phyloP scores from a whole-genome alignment of 1,284 basidiomycete species.

The Ganoderma boninense region DNA sequence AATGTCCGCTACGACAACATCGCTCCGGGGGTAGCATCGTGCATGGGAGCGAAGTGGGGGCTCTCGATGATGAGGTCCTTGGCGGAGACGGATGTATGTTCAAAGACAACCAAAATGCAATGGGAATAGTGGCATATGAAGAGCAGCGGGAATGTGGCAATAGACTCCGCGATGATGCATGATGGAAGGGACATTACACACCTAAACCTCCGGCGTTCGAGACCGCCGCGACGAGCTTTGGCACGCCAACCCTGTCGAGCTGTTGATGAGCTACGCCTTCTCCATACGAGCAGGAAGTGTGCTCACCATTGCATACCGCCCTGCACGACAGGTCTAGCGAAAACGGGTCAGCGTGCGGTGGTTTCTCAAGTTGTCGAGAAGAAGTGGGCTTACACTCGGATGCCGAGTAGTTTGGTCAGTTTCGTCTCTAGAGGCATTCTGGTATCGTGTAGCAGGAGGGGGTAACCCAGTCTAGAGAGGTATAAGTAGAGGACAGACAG shows the following conservation, averaged over 20 bases:
- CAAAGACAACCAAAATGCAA: no score
- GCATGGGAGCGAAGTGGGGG: not conserved
- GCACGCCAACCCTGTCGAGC: slow-evolving; percentile 74
- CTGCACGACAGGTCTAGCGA: slow-evolving; percentile 73
- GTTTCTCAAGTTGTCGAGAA: not conserved
- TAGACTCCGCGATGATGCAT: not conserved
- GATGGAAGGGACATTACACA: slow-evolving; percentile 22
- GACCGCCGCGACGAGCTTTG: slow-evolving; percentile 80
- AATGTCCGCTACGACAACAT: not conserved
- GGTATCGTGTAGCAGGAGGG: not conserved
- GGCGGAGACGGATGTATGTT: not conserved
- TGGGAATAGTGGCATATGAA: not conserved
- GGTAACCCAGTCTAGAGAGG: not conserved
- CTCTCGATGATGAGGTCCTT: not conserved
- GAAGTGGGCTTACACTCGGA: slow-evolving; percentile 56
- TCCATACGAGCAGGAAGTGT: slow-evolving; percentile 11
- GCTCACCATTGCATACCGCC: slow-evolving; percentile 89
- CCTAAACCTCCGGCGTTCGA: slow-evolving; percentile 90
- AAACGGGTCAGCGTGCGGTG: not conserved
- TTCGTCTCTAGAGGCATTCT: slow-evolving; percentile 45
- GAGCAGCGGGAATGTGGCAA: not conserved
- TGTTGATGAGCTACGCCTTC: not conserved
- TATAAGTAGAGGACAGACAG: not conserved
- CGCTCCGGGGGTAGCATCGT: not conserved
- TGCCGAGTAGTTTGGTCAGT: slow-evolving; percentile 61